Evolutionary conservation across 768 basidiomycete species (phyloP), one percentile per base, ranked within the genome.

Genomic region (Russula ochroleuca): DNA sequence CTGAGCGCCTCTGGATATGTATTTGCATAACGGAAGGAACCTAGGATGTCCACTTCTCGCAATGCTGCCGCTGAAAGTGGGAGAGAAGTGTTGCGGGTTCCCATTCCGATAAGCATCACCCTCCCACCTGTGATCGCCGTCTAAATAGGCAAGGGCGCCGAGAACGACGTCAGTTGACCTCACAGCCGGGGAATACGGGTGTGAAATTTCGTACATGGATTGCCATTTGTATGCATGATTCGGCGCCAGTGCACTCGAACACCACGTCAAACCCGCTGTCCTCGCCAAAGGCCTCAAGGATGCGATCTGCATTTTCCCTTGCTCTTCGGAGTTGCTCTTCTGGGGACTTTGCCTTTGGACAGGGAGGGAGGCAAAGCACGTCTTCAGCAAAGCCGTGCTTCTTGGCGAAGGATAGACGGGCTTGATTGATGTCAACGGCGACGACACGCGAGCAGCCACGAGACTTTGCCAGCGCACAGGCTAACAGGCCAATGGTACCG

Each of bases 41-140:
- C 95, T 65, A 86, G 84, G 70, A 98, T 85, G 75, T 98, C 94
- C 64, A 98, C 92, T 75, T 97, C 95, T 57, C 95, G 86, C 61
- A 87, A 75, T 17, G 92, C 88, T 45, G 94, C 90, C 33, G 83
- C 80, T 48, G 88, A 87, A 61, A 94, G 81, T n/a, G 96, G 96
- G 59, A 97, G 79, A 67, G 82, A 79, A 61, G 88, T 83, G 69
- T 87, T 88, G 63, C 87, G 83, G 17, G 92, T 85, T 68, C 96
- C 96, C 96, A 98, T 98, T 23, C 96, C 96, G 67, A 98, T 85
- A 70, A 94, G 89, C 81, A 93, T 87, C 61, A 97, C 92, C 72
- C 89, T 92, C 55, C 92, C 92, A 56, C 94, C 95, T 19, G 90
- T 79, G 57, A 81, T 79, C 17, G 94, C 92, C 69, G 87, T 84